Conservation (phyloP, 495 filamentous ascomycete species). For the Neurospora pannonica region DNA sequence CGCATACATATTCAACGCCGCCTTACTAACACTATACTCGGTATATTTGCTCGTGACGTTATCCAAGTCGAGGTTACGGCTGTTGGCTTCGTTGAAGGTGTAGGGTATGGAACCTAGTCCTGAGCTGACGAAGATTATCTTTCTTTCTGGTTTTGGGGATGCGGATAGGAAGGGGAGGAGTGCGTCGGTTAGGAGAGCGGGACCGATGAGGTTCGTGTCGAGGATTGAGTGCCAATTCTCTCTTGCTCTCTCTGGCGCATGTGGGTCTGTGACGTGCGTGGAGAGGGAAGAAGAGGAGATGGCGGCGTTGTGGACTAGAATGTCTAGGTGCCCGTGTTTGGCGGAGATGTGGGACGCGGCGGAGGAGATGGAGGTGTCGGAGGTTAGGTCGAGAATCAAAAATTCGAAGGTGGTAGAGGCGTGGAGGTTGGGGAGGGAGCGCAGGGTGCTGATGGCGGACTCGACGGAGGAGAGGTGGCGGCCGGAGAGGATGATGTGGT, state of each 20-base stretch:
- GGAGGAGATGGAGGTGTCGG: slow-evolving; percentile 41
- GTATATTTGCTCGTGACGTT: neutral
- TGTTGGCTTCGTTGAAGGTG: neutral
- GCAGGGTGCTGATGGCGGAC: slow-evolving; percentile 11
- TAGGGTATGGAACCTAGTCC: neutral
- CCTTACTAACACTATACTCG: slow-evolving; percentile 25
- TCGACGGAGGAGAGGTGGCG: slow-evolving; percentile 14
- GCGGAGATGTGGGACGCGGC: slow-evolving; percentile 25
- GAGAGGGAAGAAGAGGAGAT: neutral
- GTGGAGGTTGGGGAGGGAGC: neutral
- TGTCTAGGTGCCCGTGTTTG: slow-evolving; percentile 38
- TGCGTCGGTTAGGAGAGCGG: slow-evolving; percentile 28
- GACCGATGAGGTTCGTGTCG: slow-evolving; percentile 34
- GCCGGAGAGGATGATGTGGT: slow-evolving; percentile 31
- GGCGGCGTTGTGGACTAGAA: slow-evolving; percentile 45
- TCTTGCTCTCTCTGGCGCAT: neutral
- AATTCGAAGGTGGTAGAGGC: slow-evolving; percentile 6
- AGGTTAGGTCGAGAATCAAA: slow-evolving; percentile 36
- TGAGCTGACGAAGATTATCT: slow-evolving; percentile 35
- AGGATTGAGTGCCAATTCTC: slow-evolving; percentile 18
- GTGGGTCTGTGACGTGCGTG: neutral
- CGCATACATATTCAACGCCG: slow-evolving; percentile 35
- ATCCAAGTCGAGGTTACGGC: neutral
- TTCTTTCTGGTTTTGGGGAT: slow-evolving; percentile 17
- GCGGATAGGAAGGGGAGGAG: slow-evolving; percentile 37